Base-by-base conservation (phyloP, 1,284 basidiomycete genomes). In the Cryptococcus depauperatus region DNA sequence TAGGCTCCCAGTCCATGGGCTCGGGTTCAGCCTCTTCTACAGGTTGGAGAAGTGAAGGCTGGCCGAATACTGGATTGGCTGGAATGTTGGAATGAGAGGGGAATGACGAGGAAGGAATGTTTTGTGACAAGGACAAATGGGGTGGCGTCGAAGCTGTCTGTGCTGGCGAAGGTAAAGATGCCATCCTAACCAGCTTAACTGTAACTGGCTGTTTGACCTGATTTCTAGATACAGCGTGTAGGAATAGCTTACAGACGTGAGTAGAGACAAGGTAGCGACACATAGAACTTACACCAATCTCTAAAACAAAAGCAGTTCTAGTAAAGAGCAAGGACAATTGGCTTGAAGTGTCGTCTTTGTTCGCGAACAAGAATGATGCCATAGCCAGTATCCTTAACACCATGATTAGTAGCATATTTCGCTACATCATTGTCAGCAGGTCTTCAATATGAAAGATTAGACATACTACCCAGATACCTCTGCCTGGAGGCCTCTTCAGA, bases 1-100 rank as follows among this genome's bases (percentile, higher is more conserved):
- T 52, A 6, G 65, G 62, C 45, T 69, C 66, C 66, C 66, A 69
- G 33, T 69, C 66, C 66, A 69, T 69, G 11, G 47, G 42, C 37
- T 42, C 41, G 16, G 42, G 40, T 7, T 42, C 37, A 2, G 37
- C 35, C 22, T 21, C 14, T 34, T 14, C 16, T 29, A 16, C 14
- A 18, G 27, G 13, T 11, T 28, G 38, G 2, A 46, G 29, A 0
- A 64, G 47, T 0, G 64, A 63, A 1, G 53, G 35, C 35, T 61
- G 58, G 14, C 66, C 65, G 34, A 67, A 67, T 14, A 66, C 49
- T 1, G 60, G 58, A 29, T 54, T 57, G 11, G 44, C 49, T 14
- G 44, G 23, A 21, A 26, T 13, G 34, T 18, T 21, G 38, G 38
- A 8, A 18, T 13, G 19, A 22, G 35, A 11, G 37, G 25, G 22